phyloP scores from a whole-genome alignment of 163 green algal genomes.

The Prototheca wickerhamii region DNA sequence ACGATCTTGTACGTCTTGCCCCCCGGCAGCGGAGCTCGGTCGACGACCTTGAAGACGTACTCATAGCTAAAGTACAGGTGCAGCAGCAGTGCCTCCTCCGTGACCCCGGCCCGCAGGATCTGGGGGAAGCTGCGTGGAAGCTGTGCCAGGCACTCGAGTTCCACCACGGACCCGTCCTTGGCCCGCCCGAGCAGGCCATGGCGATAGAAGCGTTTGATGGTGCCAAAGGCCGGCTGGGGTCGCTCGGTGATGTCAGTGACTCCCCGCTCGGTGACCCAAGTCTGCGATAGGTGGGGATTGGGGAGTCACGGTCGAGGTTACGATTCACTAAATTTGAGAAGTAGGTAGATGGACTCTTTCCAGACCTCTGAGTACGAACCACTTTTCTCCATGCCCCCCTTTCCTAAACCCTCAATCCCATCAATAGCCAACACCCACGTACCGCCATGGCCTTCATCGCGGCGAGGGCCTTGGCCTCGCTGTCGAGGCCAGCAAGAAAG shows the following conservation, averaged over 20 bases:
- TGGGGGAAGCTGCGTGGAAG: neutral
- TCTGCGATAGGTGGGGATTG: too few relatives aligned
- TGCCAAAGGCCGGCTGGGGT: conserved; percentile 11
- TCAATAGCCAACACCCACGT: too few relatives aligned
- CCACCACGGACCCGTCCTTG: conserved; percentile 3
- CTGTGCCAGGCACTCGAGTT: conserved; percentile 14
- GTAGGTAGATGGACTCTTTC: too few relatives aligned
- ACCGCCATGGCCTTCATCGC: conserved; percentile 5
- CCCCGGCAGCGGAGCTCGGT: neutral
- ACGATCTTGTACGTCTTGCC: conserved; percentile 1
- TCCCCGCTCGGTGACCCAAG: neutral
- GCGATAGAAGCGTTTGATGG: conserved; percentile 14
- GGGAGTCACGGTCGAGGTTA: too few relatives aligned
- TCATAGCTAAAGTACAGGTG: conserved; percentile 19
- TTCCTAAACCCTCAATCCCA: too few relatives aligned
- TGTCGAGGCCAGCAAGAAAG: conserved; percentile 5
- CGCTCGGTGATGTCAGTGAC: neutral
- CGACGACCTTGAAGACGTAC: conserved; percentile 13
- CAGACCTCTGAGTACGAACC: too few relatives aligned
- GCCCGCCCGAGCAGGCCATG: conserved; percentile 8
- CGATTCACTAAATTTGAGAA: too few relatives aligned
- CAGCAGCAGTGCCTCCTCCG: conserved; percentile 6
- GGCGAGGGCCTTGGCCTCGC: conserved; percentile 2
- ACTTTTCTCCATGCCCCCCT: too few relatives aligned
- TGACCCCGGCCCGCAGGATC: neutral